Conservation (phyloP, 2,329 filamentous ascomycete genomes). For the Corniculantispora saksenae region DNA sequence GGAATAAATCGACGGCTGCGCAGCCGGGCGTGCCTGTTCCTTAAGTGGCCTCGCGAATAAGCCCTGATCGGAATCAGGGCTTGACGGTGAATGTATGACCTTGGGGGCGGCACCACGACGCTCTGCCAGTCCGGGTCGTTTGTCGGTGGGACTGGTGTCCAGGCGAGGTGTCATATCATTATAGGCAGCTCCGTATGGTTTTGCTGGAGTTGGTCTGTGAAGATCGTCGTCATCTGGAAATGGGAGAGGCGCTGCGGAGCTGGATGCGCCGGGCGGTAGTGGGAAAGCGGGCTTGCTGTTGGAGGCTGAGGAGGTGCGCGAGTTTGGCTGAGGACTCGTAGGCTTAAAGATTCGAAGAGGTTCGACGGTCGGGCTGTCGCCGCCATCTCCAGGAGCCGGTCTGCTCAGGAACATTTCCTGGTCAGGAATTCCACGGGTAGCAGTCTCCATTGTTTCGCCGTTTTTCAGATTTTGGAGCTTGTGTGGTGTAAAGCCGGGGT, state of each 20-base stretch:
- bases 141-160: conserved; percentile 55
- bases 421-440: conserved; percentile 66
- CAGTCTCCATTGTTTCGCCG: conserved; percentile 29
- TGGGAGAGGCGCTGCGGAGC: conserved; percentile 65
- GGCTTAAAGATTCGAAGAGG: conserved; percentile 85
- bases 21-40: conserved; percentile 42
- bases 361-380: conserved; percentile 76
- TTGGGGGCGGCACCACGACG: conserved; percentile 79
- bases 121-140: conserved; percentile 72
- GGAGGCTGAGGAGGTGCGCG: conserved; percentile 36
- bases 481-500: background rate
- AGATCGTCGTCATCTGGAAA: conserved; percentile 72
- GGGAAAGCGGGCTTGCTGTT: conserved; percentile 62
- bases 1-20: conserved; percentile 46
- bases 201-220: conserved; percentile 46
- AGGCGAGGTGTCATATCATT: conserved; percentile 57
- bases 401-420: conserved; percentile 81
- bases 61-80: conserved; percentile 74
- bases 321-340: conserved; percentile 61
- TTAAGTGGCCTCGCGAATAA: conserved; percentile 70
- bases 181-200: conserved; percentile 46
- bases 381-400: conserved; percentile 50
- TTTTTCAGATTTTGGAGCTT: background rate
- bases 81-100: conserved; percentile 79
- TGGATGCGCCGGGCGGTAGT: conserved; percentile 68